Evolutionary conservation across 495 filamentous ascomycete species (phyloP), one percentile per base, ranked within the genome.

Genomic region (Lasiosphaeria ovina): DNA sequence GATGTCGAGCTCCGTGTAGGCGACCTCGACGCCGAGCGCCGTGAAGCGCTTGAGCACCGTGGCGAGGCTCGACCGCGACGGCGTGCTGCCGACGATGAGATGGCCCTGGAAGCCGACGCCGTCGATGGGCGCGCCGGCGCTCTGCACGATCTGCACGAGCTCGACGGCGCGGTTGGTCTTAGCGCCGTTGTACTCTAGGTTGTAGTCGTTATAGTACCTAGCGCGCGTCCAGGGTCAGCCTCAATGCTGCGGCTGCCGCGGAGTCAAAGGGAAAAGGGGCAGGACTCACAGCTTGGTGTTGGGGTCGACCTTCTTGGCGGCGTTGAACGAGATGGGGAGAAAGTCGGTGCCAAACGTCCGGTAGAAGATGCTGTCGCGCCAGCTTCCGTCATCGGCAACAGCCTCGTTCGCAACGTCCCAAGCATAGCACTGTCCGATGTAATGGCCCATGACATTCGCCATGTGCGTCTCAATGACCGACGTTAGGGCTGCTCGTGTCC

Each of bases 171-270:
- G 68, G 50, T 68, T 61, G 24, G 79, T 72, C 71, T 87, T 87
- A 66, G 74, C 65, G 33, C 77, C 75, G 45, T 78, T 73, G 64
- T 73, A 74, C 69, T 87, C 84, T 62, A 87, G 81, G 69, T 83
- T 83, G 75, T 86, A 87, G 75, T 88, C 85, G 73, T 90, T 90
- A 76, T 88, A 87, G 77, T 88, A 90, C 31, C 64, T 67, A 84
- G 78, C 68, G 81, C 83, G 17, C 72, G 73, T 51, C 63, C 62
- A 4, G 75, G 75, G 62, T 83, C 76, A 14, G 17, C n/a, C 6
- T 57, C 14, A 56, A 12, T 24, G 24, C 24, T 24, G 14, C 24
- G 24, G 24, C 24, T 24, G 24, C 24, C 24, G 24, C 24, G 24
- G 24, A 24, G 5, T 0, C 7, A 16, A 9, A 10, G 6, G 11